Evolutionary conservation across 208 protist genomes (phyloP), one percentile per base, ranked within the genome.

Genomic region (Trypanosoma boissoni): DNA sequence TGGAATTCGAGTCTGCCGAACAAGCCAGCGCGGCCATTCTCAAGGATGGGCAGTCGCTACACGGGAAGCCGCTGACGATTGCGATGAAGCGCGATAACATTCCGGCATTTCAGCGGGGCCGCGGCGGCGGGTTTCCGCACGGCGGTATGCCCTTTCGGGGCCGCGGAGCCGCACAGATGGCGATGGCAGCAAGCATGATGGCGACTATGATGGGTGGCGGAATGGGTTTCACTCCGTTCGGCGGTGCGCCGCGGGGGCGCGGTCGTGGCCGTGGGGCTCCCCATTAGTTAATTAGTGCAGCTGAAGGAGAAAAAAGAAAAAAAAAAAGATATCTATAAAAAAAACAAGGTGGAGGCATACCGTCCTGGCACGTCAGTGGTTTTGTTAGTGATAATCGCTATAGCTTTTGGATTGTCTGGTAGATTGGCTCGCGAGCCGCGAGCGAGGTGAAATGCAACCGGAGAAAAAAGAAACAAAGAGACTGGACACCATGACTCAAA

Each of bases 1-100:
- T 97, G 24, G 88, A 97, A 66, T 97, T 97, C 53, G 86, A 88
- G n/a, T 79, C 73, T 1, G 68, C 72, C 41, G 88, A 94, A 48
- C 75, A 94, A 57, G 88, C 92, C 5, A 61, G 87, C 37, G 76
- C 81, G 18, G 94, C 91, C 6, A 8, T 95, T 9, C 59, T 90
- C 26, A 95, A 95, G 74, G 80, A 95, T 44, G 82, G 81, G 3
- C 89, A 95, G 66, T 79, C 85, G 7, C 68, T 91, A 8, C 89
- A 95, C 45, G 89, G 89, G 0, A 87, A 78, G 59, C 86, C 89
- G 27, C 64, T 95, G 55, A 90, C 77, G 52, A 79, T 95, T 31
- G 79, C 80, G 7, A 49, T 82, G 58, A 95, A 95, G 72, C 85
- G 89, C 1, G 89, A 95, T 26, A 92, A 92, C 63, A 76, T 92